Percentiles rank a stretch among this genome's conserved stretches.
These are phyloP conservation scores for Hanseniaspora hatyaiensis DNA, from an alignment of 805 yeast genomes.

Conservation along the genomic window DNA sequence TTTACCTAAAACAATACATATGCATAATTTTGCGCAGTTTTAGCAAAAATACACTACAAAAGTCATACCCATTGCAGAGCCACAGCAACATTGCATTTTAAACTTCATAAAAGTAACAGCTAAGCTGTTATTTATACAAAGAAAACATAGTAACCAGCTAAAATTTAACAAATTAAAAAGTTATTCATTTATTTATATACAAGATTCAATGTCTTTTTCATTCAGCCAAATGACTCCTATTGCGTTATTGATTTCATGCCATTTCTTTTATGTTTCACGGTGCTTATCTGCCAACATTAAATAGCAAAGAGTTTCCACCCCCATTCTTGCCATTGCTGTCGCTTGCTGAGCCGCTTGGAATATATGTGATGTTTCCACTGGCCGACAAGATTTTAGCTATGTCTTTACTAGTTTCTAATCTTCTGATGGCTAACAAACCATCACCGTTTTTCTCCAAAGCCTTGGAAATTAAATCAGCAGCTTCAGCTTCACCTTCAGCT, in stretches of 20 bases:
- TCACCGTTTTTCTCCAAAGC: slow-evolving; percentile 93
- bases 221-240: too few species aligned
- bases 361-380: slow-evolving; percentile 76
- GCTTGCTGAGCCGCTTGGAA: slow-evolving; percentile 45
- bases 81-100: too few species aligned
- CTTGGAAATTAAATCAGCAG: slow-evolving; percentile 87
- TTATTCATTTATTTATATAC: too few species aligned
- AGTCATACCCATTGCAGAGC: too few species aligned
- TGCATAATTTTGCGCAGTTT: too few species aligned
- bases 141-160: too few species aligned
- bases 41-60: too few species aligned
- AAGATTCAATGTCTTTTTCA: too few species aligned
- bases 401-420: slow-evolving; percentile 93
- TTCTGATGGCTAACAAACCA: slow-evolving; percentile 81
- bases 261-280: background rate
- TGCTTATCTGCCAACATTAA: slow-evolving; percentile 55
- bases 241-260: background rate
- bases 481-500: slow-evolving; percentile 99
- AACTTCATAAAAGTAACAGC: too few species aligned
- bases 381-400: slow-evolving; percentile 79
- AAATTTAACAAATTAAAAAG: too few species aligned
- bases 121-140: too few species aligned
- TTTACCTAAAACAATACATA: too few species aligned
- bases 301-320: slow-evolving; percentile 43
- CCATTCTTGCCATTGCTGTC: slow-evolving; percentile 29